Conservation (phyloP, 208 protist species). For the Crithidia sp. region DNA sequence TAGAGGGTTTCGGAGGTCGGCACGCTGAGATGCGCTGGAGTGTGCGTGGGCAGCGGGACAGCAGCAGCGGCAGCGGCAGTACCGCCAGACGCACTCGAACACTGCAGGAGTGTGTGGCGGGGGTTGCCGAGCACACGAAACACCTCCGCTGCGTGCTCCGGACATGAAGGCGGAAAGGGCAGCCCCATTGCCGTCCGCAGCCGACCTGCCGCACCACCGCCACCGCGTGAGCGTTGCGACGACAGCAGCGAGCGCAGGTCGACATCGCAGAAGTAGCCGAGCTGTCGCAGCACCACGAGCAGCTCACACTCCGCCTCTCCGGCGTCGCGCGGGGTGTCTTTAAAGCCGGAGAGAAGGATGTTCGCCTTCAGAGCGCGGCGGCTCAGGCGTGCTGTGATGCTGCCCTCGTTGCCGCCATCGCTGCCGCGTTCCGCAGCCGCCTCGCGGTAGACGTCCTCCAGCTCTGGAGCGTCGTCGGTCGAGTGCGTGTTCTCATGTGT, state of each 20-base stretch:
- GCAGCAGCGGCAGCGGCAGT: too few species aligned
- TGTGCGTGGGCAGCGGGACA: neutral
- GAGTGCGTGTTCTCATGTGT: conserved; percentile 28
- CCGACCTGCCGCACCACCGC: neutral
- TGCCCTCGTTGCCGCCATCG: conserved; percentile 1
- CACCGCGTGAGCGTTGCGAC: neutral
- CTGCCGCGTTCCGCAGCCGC: conserved; percentile 18
- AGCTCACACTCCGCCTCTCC: conserved; percentile 66
- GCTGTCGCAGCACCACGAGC: conserved; percentile 60
- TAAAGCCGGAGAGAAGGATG: conserved; percentile 61
- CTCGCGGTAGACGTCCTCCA: conserved; percentile 37
- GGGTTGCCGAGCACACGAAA: conserved; percentile 16
- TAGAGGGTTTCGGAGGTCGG: conserved; percentile 33
- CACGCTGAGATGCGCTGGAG: neutral
- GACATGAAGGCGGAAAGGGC: conserved; percentile 35
- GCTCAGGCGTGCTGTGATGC: conserved; percentile 24
- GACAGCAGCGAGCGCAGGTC: conserved; percentile 10
- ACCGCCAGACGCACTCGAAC: too few species aligned
- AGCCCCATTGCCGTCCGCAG: conserved; percentile 11
- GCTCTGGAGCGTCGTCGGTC: conserved; percentile 21
- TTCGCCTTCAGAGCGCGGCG: conserved; percentile 38
- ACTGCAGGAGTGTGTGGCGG: conserved; percentile 23
- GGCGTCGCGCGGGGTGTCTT: conserved; percentile 41
- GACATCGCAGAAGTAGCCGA: conserved; percentile 82
- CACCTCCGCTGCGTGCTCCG: conserved; percentile 51